phyloP scores from a whole-genome alignment of 2,329 filamentous ascomycete genomes.

The Botryotinia globosa region DNA sequence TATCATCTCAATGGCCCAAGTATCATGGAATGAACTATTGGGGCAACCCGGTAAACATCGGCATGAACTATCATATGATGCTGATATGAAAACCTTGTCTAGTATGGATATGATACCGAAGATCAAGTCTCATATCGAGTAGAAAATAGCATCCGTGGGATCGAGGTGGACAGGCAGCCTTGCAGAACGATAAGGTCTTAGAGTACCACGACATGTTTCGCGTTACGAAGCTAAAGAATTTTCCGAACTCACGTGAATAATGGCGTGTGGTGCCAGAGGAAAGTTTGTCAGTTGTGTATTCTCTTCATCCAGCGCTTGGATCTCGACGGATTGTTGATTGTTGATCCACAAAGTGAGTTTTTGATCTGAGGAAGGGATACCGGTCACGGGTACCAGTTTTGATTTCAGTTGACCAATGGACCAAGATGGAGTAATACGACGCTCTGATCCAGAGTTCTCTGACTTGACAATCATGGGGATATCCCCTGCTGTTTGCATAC shows the following conservation, averaged over 20 bases:
- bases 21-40: conserved; percentile 20
- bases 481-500: conserved; percentile 47
- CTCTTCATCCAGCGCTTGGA: conserved; percentile 74
- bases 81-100: not conserved
- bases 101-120: conserved; percentile 8
- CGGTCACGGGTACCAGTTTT: conserved; percentile 90
- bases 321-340: conserved; percentile 57
- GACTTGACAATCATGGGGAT: conserved; percentile 73
- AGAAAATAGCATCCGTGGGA: not conserved
- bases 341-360: conserved; percentile 68
- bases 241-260: conserved; percentile 70
- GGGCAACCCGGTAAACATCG: conserved; percentile 11
- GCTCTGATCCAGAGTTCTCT: conserved; percentile 77
- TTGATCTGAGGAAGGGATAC: conserved; percentile 79
- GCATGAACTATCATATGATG: conserved; percentile 17
- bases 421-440: conserved; percentile 91
- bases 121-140: conserved; percentile 12
- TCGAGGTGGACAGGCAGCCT: conserved; percentile 15
- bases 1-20: conserved; percentile 6
- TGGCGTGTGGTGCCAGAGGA: conserved; percentile 69
- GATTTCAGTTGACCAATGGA: conserved; percentile 77
- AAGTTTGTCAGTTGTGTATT: conserved; percentile 61
- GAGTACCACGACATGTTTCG: conserved; percentile 22
- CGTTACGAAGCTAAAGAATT: conserved; percentile 14
- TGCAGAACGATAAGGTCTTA: conserved; percentile 20